Percentiles rank a stretch among this genome's conserved stretches.
Evolutionary conservation across 1,284 basidiomycete genomes (phyloP).

Genomic region (Ceratobasidium sp.): DNA sequence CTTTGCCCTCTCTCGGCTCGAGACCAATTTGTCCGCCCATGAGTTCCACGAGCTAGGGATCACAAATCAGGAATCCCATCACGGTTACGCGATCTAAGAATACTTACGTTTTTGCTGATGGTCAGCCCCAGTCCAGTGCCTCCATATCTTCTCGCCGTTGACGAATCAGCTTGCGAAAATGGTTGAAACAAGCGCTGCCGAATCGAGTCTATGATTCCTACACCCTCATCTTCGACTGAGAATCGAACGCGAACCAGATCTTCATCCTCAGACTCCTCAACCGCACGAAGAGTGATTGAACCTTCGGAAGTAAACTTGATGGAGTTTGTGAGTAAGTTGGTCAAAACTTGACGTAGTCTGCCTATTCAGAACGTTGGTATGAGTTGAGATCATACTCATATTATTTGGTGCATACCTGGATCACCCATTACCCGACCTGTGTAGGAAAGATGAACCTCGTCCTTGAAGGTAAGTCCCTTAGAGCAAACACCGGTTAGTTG

Average conservation of each 20-base stretch:
- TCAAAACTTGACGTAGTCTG: slow-evolving; percentile 34
- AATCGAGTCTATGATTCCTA: slow-evolving; percentile 32
- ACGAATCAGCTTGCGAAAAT: slow-evolving; percentile 34
- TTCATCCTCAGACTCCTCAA: slow-evolving; percentile 8
- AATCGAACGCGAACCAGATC: slow-evolving; percentile 15
- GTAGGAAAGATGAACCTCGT: slow-evolving; percentile 16
- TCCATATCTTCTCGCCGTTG: slow-evolving; percentile 35
- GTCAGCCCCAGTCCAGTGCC: slow-evolving; percentile 32
- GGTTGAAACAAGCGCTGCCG: slow-evolving; percentile 28
- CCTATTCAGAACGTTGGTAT: too few relatives aligned
- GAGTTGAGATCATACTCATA: neutral
- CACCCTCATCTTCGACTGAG: slow-evolving; percentile 27
- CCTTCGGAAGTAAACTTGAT: slow-evolving; percentile 36
- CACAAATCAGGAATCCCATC: too few relatives aligned
- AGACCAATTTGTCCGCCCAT: slow-evolving; percentile 36
- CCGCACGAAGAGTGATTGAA: slow-evolving; percentile 26
- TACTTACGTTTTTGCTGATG: slow-evolving; percentile 24
- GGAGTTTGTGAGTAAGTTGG: slow-evolving; percentile 34
- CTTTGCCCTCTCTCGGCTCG: slow-evolving; percentile 29
- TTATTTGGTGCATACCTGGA: slow-evolving; percentile 20
- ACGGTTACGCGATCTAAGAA: neutral
- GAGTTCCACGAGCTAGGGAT: slow-evolving; percentile 36
- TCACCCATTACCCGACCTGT: slow-evolving; percentile 35
- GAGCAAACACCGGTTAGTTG: too few relatives aligned
- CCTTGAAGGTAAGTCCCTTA: slow-evolving; percentile 32